Percentiles rank a stretch among this genome's conserved stretches.
phyloP scores from a whole-genome alignment of 331 rosid species.

The Telfairia occidentalis region DNA sequence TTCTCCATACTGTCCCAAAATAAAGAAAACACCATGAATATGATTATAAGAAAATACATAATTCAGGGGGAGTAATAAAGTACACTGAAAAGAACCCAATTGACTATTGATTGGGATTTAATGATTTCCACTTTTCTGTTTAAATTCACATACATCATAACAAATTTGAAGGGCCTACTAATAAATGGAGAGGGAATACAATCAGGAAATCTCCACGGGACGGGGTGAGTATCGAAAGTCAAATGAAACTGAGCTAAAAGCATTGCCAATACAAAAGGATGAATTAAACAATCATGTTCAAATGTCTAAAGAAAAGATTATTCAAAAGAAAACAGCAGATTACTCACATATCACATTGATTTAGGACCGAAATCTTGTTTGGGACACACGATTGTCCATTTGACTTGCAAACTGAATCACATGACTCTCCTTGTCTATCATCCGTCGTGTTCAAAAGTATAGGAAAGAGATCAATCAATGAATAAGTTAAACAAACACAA shows the following conservation, averaged over 20 bases:
- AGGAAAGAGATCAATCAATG: conserved; percentile 15
- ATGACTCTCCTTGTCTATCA: conserved; percentile 75
- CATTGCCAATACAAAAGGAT: not conserved
- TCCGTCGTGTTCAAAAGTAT: conserved; percentile 24
- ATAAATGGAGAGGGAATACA: not conserved
- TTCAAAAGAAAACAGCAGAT: not conserved
- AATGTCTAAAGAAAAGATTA: not conserved
- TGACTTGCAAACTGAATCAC: conserved; percentile 69
- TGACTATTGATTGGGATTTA: not conserved
- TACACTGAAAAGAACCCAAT: not conserved
- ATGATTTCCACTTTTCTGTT: not conserved
- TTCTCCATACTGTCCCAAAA: conserved; percentile 55
- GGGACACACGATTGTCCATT: conserved; percentile 83
- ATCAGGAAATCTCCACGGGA: not conserved
- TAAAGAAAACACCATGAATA: conserved; percentile 2
- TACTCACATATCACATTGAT: conserved; percentile 82
- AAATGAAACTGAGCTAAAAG: not conserved
- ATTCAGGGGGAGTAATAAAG: not conserved
- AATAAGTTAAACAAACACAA: not conserved
- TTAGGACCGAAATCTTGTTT: conserved; percentile 69
- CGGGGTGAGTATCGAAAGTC: not conserved
- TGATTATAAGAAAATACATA: not conserved
- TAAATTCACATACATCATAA: not conserved
- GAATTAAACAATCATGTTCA: not conserved
- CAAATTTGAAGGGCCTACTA: not conserved